These are phyloP conservation scores for Barnettozyma hawaiiensis DNA, from an alignment of 1,139 yeast species.

Conservation along the genomic window DNA sequence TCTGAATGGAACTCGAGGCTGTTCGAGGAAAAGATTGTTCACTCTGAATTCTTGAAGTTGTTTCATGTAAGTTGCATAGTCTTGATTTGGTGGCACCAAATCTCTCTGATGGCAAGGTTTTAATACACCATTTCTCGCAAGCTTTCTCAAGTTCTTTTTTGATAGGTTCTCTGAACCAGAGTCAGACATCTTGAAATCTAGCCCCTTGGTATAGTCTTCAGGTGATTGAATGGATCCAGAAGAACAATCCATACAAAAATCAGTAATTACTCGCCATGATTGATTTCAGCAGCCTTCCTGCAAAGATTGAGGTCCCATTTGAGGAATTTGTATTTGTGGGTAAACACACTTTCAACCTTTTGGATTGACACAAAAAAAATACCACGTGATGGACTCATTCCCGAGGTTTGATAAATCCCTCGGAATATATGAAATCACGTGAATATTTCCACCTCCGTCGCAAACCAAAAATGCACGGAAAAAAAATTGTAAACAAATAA, in stretches of 20 bases:
- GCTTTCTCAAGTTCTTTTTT: not conserved
- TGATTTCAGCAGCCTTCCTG: not conserved
- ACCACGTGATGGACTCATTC: too few relatives aligned
- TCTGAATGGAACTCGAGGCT: not conserved
- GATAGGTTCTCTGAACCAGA: not conserved
- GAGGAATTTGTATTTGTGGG: too few relatives aligned
- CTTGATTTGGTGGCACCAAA: not conserved
- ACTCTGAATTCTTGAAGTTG: slow-evolving; percentile 1
- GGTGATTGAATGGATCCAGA: not conserved
- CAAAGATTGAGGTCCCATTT: too few relatives aligned
- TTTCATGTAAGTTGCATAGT: not conserved
- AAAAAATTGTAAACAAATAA: too few relatives aligned
- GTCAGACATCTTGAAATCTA: not conserved
- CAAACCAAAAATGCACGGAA: too few relatives aligned
- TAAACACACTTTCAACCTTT: too few relatives aligned
- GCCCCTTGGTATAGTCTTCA: not conserved
- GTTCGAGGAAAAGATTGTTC: not conserved
- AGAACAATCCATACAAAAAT: too few relatives aligned
- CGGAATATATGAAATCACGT: too few relatives aligned
- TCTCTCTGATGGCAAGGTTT: not conserved
- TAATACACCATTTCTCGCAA: not conserved
- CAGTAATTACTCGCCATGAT: not conserved
- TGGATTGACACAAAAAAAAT: too few relatives aligned
- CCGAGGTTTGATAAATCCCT: too few relatives aligned
- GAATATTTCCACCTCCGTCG: too few relatives aligned